Percentiles rank a stretch among this genome's conserved stretches.
phyloP scores from a whole-genome alignment of 2,329 filamentous ascomycete genomes.

The Mycocentrospora acerina region DNA sequence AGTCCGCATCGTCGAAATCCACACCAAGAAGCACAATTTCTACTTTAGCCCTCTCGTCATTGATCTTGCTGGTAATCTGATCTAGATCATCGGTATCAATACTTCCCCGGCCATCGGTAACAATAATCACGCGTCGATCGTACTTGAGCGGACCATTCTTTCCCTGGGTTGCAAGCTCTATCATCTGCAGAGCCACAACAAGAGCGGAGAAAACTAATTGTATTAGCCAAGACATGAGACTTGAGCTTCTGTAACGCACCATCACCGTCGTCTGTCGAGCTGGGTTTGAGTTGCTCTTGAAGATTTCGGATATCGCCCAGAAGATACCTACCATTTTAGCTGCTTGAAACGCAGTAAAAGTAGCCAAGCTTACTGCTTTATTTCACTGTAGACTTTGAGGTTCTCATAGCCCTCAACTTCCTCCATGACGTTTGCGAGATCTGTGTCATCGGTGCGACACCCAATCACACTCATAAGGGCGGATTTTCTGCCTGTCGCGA shows the following conservation, averaged over 20 bases:
- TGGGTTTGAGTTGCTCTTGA: constrained; percentile 65
- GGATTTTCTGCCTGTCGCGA: constrained; percentile 71
- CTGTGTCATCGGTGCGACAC: constrained; percentile 67
- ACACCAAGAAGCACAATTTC: constrained; percentile 80
- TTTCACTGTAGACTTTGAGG: constrained; percentile 69
- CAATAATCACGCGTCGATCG: constrained; percentile 64
- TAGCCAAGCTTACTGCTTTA: constrained; percentile 58
- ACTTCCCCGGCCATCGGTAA: constrained; percentile 76
- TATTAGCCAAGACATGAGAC: constrained; percentile 11
- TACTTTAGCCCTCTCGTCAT: constrained; percentile 65
- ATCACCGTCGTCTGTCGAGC: constrained; percentile 70
- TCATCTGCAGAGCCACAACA: constrained; percentile 84
- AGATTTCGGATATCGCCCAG: constrained; percentile 71
- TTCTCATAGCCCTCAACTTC: constrained; percentile 74
- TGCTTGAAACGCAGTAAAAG: not conserved
- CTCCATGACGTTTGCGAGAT: constrained; percentile 52
- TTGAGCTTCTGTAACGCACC: constrained; percentile 45
- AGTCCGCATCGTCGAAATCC: constrained; percentile 90
- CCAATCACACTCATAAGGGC: constrained; percentile 77
- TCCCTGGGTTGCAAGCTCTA: constrained; percentile 79
- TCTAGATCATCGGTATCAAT: constrained; percentile 73
- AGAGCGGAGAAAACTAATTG: constrained; percentile 72
- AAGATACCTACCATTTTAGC: constrained; percentile 48
- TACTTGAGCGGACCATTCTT: constrained; percentile 53
- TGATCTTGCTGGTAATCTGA: constrained; percentile 72